These are phyloP conservation scores for Stipa capillata DNA, from an alignment of 176 grass and related monocot genomes.

Conservation along the genomic window DNA sequence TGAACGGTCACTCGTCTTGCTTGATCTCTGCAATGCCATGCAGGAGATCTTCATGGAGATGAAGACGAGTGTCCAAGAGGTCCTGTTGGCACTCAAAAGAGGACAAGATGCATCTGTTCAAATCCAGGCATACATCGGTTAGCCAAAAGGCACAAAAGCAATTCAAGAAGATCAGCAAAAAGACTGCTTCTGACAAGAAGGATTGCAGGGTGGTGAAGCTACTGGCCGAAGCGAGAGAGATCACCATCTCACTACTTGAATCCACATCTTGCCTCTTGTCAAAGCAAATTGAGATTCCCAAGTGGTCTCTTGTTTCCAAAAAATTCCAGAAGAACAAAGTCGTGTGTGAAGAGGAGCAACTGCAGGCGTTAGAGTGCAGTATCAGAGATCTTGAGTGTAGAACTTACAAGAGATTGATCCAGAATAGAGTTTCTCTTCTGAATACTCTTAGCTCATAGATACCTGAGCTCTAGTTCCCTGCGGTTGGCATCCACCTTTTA, in stretches of 20 bases:
- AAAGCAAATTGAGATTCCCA: conserved; percentile 26
- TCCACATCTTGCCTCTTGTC: background rate
- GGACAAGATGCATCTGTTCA: conserved; percentile 12
- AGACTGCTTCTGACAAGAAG: conserved; percentile 1
- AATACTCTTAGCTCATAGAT: conserved; percentile 34
- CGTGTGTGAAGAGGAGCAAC: conserved; percentile 13
- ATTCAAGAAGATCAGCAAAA: conserved; percentile 34
- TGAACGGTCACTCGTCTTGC: conserved; percentile 24
- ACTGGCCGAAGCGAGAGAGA: conserved; percentile 20
- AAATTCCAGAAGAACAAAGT: conserved; percentile 27
- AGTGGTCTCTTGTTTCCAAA: conserved; percentile 27
- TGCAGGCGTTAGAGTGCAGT: conserved; percentile 33
- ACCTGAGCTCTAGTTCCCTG: background rate
- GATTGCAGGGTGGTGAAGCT: conserved; percentile 11
- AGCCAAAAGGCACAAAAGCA: conserved; percentile 23
- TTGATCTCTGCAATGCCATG: conserved; percentile 34
- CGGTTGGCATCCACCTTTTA: conserved; percentile 31
- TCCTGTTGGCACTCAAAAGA: conserved; percentile 13
- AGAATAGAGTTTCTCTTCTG: conserved; percentile 43
- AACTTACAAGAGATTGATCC: conserved; percentile 34
- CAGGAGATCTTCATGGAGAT: conserved; percentile 27
- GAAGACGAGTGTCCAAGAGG: conserved; percentile 25
- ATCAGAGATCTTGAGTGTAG: conserved; percentile 28
- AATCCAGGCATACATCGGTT: conserved; percentile 12
- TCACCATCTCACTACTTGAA: conserved; percentile 28